Percentiles rank a stretch among this genome's conserved stretches.
Conservation (phyloP, 2,329 filamentous ascomycete genomes). For the Pseudogymnoascus sp. region DNA sequence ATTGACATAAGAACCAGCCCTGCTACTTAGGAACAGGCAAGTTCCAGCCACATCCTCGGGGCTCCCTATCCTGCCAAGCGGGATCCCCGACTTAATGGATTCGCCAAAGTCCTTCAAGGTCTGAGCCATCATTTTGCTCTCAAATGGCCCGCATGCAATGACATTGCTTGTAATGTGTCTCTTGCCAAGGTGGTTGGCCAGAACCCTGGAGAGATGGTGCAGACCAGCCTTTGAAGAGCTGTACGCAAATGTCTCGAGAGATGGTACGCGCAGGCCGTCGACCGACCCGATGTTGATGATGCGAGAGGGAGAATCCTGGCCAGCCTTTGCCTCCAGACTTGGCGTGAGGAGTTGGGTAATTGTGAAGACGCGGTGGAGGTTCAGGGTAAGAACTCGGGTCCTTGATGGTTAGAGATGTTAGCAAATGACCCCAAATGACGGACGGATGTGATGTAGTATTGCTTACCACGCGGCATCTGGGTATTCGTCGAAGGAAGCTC, state of each 20-base stretch:
- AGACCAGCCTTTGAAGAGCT: constrained; percentile 55
- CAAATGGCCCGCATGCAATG: constrained; percentile 64
- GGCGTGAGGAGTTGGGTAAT: constrained; percentile 56
- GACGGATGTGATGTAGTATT: too few relatives aligned
- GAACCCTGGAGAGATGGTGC: constrained; percentile 56
- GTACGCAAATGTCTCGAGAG: constrained; percentile 54
- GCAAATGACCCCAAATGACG: too few relatives aligned
- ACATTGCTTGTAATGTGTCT: constrained; percentile 58
- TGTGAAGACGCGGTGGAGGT: constrained; percentile 60
- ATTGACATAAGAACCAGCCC: constrained; percentile 60
- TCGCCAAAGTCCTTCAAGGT: constrained; percentile 54
- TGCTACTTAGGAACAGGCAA: constrained; percentile 61
- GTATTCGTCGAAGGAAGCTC: constrained; percentile 50
- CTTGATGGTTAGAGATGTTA: too few relatives aligned
- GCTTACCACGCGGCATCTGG: constrained; percentile 44
- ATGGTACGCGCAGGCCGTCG: constrained; percentile 54
- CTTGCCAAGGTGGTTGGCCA: constrained; percentile 55
- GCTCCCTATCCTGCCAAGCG: constrained; percentile 58
- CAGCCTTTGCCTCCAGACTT: constrained; percentile 47
- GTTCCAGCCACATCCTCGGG: constrained; percentile 64
- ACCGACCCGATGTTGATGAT: constrained; percentile 60
- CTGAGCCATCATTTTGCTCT: constrained; percentile 66
- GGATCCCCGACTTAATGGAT: constrained; percentile 50
- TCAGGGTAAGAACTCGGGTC: constrained; percentile 51
- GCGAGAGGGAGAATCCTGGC: constrained; percentile 40